These are phyloP conservation scores for Parachaetomium inaequale DNA, from an alignment of 495 filamentous ascomycete genomes.

Conservation along the genomic window DNA sequence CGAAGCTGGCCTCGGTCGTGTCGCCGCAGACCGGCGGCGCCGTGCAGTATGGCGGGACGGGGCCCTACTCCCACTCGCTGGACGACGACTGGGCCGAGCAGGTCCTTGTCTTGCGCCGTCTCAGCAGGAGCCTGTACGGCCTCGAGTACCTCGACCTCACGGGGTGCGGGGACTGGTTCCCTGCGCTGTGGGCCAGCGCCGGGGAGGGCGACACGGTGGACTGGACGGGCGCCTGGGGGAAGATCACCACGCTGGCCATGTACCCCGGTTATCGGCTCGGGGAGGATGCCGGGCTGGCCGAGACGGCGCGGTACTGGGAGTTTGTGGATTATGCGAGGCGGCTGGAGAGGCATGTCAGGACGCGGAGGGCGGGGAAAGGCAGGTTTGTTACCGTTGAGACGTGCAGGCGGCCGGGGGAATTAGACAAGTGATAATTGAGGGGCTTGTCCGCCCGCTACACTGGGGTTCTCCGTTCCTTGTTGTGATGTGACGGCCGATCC, in stretches of 20 bases:
- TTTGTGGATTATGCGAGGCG: slow-evolving; percentile 29
- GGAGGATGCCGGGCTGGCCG: slow-evolving; percentile 20
- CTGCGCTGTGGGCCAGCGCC: slow-evolving; percentile 47
- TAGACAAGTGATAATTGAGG: not conserved
- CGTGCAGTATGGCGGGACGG: slow-evolving; percentile 59
- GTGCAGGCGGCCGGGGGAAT: slow-evolving; percentile 18
- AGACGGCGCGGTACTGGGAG: slow-evolving; percentile 26
- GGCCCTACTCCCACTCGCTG: slow-evolving; percentile 59
- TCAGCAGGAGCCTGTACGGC: slow-evolving; percentile 63
- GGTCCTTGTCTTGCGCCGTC: slow-evolving; percentile 60
- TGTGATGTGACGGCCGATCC: not conserved
- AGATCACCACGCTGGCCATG: slow-evolving; percentile 38
- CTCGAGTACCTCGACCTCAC: slow-evolving; percentile 78
- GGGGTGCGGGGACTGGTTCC: slow-evolving; percentile 69
- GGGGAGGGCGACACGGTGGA: slow-evolving; percentile 29
- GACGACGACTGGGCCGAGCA: slow-evolving; percentile 71
- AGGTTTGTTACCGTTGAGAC: slow-evolving; percentile 42
- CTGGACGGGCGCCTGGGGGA: slow-evolving; percentile 47
- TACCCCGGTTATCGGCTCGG: slow-evolving; percentile 33
- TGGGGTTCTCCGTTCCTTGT: not conserved
- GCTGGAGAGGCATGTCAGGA: slow-evolving; percentile 39
- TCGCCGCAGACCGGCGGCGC: slow-evolving; percentile 34
- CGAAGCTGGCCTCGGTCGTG: slow-evolving; percentile 48
- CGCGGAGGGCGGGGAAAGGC: slow-evolving; percentile 35
- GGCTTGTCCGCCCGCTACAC: not conserved